Evolutionary conservation across 2,329 filamentous ascomycete genomes (phyloP).

Genomic region (Lecanicillium sp.): DNA sequence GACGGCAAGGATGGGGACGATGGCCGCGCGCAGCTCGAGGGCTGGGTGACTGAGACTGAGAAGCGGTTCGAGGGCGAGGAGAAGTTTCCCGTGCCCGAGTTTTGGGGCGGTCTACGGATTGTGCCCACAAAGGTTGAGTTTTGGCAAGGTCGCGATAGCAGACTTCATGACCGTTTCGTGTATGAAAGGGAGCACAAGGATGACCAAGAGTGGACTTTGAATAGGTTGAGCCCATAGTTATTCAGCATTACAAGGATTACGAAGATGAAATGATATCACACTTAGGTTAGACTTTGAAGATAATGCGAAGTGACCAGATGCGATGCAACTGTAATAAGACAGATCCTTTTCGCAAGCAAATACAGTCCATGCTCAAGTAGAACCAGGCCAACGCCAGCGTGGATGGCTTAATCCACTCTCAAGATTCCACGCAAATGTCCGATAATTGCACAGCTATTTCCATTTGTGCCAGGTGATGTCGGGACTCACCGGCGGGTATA

Average conservation of each 20-base stretch:
- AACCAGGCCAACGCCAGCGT: not conserved
- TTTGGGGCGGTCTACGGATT: constrained; percentile 89
- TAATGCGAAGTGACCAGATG: not conserved
- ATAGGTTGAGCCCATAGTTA: constrained; percentile 64
- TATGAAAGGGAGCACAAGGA: constrained; percentile 59
- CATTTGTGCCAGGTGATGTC: constrained; percentile 4
- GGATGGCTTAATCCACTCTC: not conserved
- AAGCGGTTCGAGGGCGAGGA: constrained; percentile 67
- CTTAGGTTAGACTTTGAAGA: not conserved
- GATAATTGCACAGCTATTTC: not conserved
- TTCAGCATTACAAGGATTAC: not conserved
- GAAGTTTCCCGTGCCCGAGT: constrained; percentile 81
- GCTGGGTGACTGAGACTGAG: constrained; percentile 71
- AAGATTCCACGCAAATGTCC: not conserved
- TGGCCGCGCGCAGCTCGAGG: constrained; percentile 67
- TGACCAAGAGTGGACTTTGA: constrained; percentile 57
- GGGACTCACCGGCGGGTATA: constrained; percentile 10
- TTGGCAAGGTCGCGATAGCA: constrained; percentile 86
- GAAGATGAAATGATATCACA: not conserved
- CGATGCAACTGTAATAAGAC: not conserved
- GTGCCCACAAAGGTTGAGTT: constrained; percentile 87
- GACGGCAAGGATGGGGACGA: constrained; percentile 43
- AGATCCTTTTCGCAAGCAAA: not conserved
- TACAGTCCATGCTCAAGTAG: too few species aligned
- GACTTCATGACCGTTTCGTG: constrained; percentile 88